Base-by-base conservation (phyloP, 2,329 filamentous ascomycete species). In the Penicillium decumbens region DNA sequence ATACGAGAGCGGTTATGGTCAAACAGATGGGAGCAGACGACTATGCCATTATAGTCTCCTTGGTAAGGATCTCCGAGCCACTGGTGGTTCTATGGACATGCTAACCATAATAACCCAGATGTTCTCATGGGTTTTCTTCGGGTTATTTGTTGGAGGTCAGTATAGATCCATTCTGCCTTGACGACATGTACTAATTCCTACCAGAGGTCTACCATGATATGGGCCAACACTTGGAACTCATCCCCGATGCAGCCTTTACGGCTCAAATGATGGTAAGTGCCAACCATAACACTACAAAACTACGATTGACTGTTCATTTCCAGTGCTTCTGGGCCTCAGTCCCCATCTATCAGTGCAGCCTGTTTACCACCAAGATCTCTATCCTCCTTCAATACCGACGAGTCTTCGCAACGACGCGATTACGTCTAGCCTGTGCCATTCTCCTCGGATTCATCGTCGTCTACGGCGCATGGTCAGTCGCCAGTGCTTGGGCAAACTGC, bases 11-110 rank as follows among this genome's bases (percentile, higher is more conserved):
- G 3, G 51, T 58, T 9, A 51, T 72, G 43, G 62, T 70, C 32
- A 66, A 65, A 50, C 65, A 71, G 32, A 60, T 69, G 47, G 65
- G 64, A 41, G 41, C 57, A 9, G 66, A 72, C 23, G 72, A 74
- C 48, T 69, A 68, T 60, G 63, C 62, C 24, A 68, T 73, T 40
- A 13, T 73, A 7, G 56, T 65, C 24, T 63, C 71, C 4, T 54
- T 71, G 20, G 63, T 70, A 29, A 29, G 27, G 27, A 29, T 12
- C 27, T 29, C 27, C 27, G 25, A 27, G 25, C 8, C 7, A 3
- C 27, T 12, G 27, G 9, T 29, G 8, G 4, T 29, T 2, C 2
- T 29, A 58, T 8, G 44, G 62, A 29, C 12, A 37, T 1, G 24
- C 10, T 12, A 35, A 3, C 15, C 3, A n/a, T 18, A 27, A 6